These are phyloP conservation scores for Ophiostoma triangulosporum DNA, from an alignment of 2,329 filamentous ascomycete species.

Conservation along the genomic window DNA sequence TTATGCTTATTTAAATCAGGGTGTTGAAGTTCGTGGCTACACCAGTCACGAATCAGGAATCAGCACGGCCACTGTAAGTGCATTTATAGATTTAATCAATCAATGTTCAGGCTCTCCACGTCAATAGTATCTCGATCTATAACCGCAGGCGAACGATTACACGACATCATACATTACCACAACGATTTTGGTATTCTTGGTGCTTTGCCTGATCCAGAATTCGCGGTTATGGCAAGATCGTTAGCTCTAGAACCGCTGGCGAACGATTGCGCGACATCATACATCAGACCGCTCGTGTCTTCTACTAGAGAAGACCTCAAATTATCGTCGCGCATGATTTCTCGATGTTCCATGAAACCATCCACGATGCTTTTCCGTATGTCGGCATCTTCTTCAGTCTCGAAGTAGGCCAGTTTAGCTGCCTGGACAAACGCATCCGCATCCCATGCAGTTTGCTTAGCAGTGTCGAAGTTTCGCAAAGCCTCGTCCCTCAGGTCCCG, in stretches of 20 bases:
- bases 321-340: not conserved
- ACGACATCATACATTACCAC: too few species aligned
- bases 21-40: too few species aligned
- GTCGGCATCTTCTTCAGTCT: not conserved
- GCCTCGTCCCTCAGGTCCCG: not conserved
- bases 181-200: too few species aligned
- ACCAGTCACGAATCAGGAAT: too few species aligned
- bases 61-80: too few species aligned
- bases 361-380: not conserved
- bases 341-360: not conserved
- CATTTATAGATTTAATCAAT: too few species aligned
- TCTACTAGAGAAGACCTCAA: not conserved
- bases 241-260: not conserved
- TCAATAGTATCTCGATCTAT: too few species aligned
- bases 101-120: too few species aligned
- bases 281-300: not conserved
- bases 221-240: not conserved
- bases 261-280: not conserved
- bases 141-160: too few species aligned
- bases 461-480: not conserved
- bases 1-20: too few species aligned
- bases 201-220: too few species aligned
- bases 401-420: not conserved
- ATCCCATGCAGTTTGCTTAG: not conserved
- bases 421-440: not conserved